Percentiles rank a stretch among this genome's conserved stretches.
Evolutionary conservation across 352 stramenopile species (phyloP).

Genomic region (Pythium rishiriense): DNA sequence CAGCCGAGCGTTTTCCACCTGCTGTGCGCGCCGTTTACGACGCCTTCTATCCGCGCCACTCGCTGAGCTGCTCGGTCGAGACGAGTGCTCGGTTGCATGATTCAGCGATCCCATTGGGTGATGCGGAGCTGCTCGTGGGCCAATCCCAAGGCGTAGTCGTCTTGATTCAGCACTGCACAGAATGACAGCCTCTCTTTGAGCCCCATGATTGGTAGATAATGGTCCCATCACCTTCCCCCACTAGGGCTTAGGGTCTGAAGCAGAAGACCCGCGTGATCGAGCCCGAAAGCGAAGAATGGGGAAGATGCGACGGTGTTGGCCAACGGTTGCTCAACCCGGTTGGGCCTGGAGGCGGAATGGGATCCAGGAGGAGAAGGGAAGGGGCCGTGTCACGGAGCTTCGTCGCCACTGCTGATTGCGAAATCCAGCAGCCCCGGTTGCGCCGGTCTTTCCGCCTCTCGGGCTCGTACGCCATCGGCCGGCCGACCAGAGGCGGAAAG

Average conservation of each 20-base stretch:
- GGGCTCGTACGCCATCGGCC: no score
- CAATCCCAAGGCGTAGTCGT: slow-evolving; percentile 19
- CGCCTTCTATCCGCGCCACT: slow-evolving; percentile 22
- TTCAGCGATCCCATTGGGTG: slow-evolving; percentile 16
- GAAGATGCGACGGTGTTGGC: slow-evolving; percentile 3
- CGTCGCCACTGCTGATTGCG: slow-evolving; percentile 11
- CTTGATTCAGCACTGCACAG: slow-evolving; percentile 11
- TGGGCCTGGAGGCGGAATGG: slow-evolving; percentile 24
- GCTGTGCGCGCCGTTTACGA: slow-evolving; percentile 23
- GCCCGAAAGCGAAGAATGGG: slow-evolving; percentile 2
- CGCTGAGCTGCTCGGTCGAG: slow-evolving; percentile 7
- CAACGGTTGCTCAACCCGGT: not conserved
- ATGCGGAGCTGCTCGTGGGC: not conserved
- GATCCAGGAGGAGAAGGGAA: slow-evolving; percentile 1
- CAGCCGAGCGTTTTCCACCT: slow-evolving; percentile 8
- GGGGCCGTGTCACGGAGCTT: not conserved
- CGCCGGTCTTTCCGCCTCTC: slow-evolving; percentile 10
- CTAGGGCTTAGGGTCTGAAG: slow-evolving; percentile 23
- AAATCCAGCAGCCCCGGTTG: not conserved
- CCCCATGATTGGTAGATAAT: slow-evolving; percentile 25
- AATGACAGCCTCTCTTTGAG: slow-evolving; percentile 14
- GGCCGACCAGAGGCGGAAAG: slow-evolving; percentile 15
- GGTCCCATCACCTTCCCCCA: slow-evolving; percentile 16
- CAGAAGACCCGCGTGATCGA: slow-evolving; percentile 8
- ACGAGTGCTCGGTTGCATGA: slow-evolving; percentile 20